Evolutionary conservation across 2,329 filamentous ascomycete species (phyloP).

Genomic region (Fusarium pininemorale): DNA sequence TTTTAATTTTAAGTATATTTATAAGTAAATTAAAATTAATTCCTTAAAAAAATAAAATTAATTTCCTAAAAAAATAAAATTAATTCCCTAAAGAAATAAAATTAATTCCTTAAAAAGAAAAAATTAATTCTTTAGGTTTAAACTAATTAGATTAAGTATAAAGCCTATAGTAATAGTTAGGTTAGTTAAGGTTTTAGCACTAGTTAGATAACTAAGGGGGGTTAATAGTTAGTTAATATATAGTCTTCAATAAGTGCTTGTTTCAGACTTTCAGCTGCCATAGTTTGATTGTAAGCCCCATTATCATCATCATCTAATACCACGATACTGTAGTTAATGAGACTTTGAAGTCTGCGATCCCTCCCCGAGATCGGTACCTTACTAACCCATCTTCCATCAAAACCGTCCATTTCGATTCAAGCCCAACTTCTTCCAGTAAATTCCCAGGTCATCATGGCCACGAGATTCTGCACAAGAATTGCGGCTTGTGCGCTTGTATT

Average conservation of each 20-base stretch:
- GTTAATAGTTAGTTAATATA: too few relatives aligned
- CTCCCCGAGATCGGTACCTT: neutral
- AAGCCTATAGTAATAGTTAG: too few relatives aligned
- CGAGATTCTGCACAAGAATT: conserved; percentile 6
- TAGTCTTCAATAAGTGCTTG: neutral
- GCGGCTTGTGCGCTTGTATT: conserved; percentile 3
- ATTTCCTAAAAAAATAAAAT: too few relatives aligned
- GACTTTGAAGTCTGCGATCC: neutral
- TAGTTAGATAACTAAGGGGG: too few relatives aligned
- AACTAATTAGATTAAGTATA: too few relatives aligned
- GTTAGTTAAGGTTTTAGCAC: too few relatives aligned
- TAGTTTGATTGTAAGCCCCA: conserved; percentile 1
- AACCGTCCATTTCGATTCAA: neutral
- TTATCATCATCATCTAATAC: neutral
- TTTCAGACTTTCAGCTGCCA: conserved; percentile 24
- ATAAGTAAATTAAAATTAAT: too few relatives aligned
- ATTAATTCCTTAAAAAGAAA: too few relatives aligned
- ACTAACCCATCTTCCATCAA: neutral
- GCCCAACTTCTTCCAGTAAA: neutral
- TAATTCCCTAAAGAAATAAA: too few relatives aligned
- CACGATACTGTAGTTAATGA: neutral
- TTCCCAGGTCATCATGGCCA: neutral
- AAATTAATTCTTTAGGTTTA: too few relatives aligned
- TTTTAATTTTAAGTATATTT: too few relatives aligned
- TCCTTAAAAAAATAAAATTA: too few relatives aligned